Percentiles rank a stretch among this genome's conserved stretches.
These are phyloP conservation scores for Excoecaria agallocha DNA, from an alignment of 345 rosid genomes.

Conservation along the genomic window DNA sequence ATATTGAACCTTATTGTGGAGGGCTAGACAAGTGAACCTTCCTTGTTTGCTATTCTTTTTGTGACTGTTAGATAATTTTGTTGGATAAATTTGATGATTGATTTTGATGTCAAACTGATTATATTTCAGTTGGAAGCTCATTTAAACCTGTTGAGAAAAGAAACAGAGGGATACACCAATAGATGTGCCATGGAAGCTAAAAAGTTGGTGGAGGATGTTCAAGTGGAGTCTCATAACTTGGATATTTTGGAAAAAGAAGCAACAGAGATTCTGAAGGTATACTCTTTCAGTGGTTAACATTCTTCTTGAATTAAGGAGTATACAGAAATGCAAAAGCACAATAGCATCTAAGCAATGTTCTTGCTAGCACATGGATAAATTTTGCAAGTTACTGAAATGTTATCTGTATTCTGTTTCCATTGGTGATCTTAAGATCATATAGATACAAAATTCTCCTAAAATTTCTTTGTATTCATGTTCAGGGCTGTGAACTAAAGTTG, in stretches of 20 bases:
- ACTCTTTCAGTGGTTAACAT: not conserved
- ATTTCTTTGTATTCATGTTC: not conserved
- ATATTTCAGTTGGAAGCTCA: slow-evolving; percentile 52
- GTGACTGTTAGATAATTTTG: not conserved
- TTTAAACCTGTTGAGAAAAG: slow-evolving; percentile 48
- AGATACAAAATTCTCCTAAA: not conserved
- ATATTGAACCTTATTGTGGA: not conserved
- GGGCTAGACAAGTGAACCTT: not conserved
- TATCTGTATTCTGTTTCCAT: not conserved
- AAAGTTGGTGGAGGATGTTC: slow-evolving; percentile 50
- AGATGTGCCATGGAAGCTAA: slow-evolving; percentile 59
- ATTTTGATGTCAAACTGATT: slow-evolving; percentile 3
- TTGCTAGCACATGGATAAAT: not conserved
- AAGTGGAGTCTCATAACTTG: slow-evolving; percentile 48
- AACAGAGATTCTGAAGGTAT: slow-evolving; percentile 58
- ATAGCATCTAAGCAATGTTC: not conserved
- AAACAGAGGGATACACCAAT: slow-evolving; percentile 41
- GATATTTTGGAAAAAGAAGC: slow-evolving; percentile 69
- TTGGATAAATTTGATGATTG: slow-evolving; percentile 2
- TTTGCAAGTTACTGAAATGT: not conserved
- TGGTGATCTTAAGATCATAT: not conserved
- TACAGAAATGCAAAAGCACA: not conserved
- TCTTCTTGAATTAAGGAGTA: not conserved
- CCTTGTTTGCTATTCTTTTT: not conserved
- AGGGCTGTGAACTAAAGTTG: slow-evolving; percentile 47